A percentile compares a stretch with the other conserved stretches of the same genome.
phyloP scores from a whole-genome alignment of 345 rosid species.

The Corymbia maculata region DNA sequence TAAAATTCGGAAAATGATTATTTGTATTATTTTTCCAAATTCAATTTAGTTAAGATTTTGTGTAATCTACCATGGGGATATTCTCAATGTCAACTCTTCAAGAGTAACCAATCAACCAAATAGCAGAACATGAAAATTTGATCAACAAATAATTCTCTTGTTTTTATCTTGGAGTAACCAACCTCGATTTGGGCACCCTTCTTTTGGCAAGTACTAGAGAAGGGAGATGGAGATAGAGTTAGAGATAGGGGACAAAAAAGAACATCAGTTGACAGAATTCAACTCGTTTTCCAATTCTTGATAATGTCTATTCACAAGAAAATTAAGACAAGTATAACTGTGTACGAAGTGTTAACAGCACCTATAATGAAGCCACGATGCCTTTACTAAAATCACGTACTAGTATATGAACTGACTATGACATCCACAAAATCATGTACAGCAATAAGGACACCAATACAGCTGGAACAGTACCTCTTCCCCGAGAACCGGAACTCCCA shows the following conservation, averaged over 20 bases:
- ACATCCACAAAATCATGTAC: slow-evolving; percentile 18
- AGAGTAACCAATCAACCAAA: not conserved
- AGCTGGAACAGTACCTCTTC: not conserved
- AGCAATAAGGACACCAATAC: slow-evolving; percentile 4
- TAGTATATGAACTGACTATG: not conserved
- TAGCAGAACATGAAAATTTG: not conserved
- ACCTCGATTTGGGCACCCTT: not conserved
- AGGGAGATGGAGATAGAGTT: not conserved
- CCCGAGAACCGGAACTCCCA: not conserved
- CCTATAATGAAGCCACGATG: not conserved
- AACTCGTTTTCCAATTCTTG: not conserved
- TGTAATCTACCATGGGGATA: not conserved
- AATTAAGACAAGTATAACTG: not conserved
- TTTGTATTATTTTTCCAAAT: not conserved
- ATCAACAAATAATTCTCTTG: not conserved
- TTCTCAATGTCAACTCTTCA: not conserved
- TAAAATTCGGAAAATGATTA: no score
- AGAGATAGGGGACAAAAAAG: not conserved
- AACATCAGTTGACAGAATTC: not conserved
- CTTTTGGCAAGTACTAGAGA: not conserved
- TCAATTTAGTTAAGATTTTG: not conserved
- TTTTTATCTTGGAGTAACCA: not conserved
- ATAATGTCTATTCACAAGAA: not conserved
- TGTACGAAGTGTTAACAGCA: not conserved
- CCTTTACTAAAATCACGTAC: not conserved